Evolutionary conservation across 2,329 filamentous ascomycete genomes (phyloP).

Genomic region (Trichoderma brevicompactum): DNA sequence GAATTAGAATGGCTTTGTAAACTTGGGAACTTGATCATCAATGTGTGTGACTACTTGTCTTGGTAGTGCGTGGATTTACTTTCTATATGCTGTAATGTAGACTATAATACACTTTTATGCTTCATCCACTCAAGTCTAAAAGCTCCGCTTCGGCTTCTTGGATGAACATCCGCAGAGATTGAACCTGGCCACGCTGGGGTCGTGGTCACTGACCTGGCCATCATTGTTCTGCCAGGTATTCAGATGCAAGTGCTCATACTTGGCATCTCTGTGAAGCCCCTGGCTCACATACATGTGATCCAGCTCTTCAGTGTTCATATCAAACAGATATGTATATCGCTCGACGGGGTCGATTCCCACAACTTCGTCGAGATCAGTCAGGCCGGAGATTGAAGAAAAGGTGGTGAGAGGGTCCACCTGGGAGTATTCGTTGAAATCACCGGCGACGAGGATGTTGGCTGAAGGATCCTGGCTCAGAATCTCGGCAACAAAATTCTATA

Average conservation of each 20-base stretch:
- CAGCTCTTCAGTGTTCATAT: conserved; percentile 70
- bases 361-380: conserved; percentile 66
- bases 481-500: conserved; percentile 56
- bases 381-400: conserved; percentile 58
- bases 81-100: background rate
- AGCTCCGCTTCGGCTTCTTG: background rate
- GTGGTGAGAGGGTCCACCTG: conserved; percentile 62
- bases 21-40: background rate
- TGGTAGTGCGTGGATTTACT: background rate
- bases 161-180: conserved; percentile 57
- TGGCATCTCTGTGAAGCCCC: conserved; percentile 49
- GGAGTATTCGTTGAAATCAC: conserved; percentile 75
- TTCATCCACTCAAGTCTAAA: background rate
- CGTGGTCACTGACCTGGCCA: conserved; percentile 68
- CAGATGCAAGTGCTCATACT: conserved; percentile 70
- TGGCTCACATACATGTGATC: conserved; percentile 72
- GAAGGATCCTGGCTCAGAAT: conserved; percentile 61
- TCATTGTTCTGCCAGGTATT: conserved; percentile 67
- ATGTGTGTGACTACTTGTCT: background rate
- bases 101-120: background rate
- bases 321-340: conserved; percentile 72
- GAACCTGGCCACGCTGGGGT: conserved; percentile 67
- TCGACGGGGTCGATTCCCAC: conserved; percentile 57
- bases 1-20: conserved; percentile 10
- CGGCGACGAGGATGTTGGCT: conserved; percentile 63